phyloP scores from a whole-genome alignment of 2,329 filamentous ascomycete species.

The Aspergillus pseudotamarii region DNA sequence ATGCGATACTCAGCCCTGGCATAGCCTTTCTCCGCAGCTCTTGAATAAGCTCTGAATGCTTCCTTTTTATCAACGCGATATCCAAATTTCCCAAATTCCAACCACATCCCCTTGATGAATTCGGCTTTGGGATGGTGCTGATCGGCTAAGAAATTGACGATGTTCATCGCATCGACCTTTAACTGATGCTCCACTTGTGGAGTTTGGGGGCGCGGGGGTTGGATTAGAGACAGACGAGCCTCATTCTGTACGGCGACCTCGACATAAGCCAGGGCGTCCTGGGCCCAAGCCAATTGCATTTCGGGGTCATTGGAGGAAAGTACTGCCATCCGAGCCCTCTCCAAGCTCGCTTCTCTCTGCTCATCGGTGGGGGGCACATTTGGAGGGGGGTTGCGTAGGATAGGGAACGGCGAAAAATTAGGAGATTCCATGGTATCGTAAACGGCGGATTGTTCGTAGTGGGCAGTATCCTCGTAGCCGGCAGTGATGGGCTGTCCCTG shows the following conservation, averaged over 20 bases:
- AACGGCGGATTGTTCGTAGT: slow-evolving; percentile 55
- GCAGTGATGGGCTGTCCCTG: slow-evolving; percentile 33
- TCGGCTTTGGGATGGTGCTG: slow-evolving; percentile 92
- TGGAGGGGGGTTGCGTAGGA: slow-evolving; percentile 73
- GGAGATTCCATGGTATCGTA: slow-evolving; percentile 60
- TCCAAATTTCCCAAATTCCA: slow-evolving; percentile 96
- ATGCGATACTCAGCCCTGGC: slow-evolving; percentile 92
- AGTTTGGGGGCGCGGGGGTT: slow-evolving; percentile 70
- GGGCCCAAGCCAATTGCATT: slow-evolving; percentile 95
- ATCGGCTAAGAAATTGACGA: slow-evolving; percentile 84
- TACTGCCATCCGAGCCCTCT: slow-evolving; percentile 79
- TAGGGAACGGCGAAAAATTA: slow-evolving; percentile 89
- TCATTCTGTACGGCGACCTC: slow-evolving; percentile 80
- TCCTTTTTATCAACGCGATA: slow-evolving; percentile 90
- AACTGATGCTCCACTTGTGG: slow-evolving; percentile 88
- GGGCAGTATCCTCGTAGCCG: slow-evolving; percentile 45
- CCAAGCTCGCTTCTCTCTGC: slow-evolving; percentile 86
- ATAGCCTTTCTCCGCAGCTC: slow-evolving; percentile 84
- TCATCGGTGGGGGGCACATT: slow-evolving; percentile 94
- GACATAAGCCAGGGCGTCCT: slow-evolving; percentile 86
- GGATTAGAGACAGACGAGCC: slow-evolving; percentile 63
- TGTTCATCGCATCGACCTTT: slow-evolving; percentile 84
- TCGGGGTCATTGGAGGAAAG: slow-evolving; percentile 92
- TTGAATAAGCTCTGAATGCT: slow-evolving; percentile 82
- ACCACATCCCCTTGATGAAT: slow-evolving; percentile 94